Evolutionary conservation across 2,329 filamentous ascomycete species (phyloP), one percentile per base, ranked within the genome.

Genomic region (Penicillium sp.): DNA sequence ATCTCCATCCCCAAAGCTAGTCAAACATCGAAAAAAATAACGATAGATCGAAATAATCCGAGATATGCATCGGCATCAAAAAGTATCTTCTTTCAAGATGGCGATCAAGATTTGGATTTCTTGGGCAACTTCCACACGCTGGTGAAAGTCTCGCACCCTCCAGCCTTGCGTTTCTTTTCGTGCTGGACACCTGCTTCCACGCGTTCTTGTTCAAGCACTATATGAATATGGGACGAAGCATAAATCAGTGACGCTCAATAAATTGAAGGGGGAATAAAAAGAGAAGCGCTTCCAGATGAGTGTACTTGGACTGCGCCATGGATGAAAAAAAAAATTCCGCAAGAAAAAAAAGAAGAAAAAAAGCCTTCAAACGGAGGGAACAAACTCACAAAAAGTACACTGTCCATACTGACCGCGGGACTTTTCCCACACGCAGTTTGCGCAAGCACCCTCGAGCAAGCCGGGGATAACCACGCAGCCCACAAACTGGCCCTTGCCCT

Each of bases 401-500:
- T 45, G 34, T 11, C 28, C 26, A 11, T 11, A 9, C 43, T 32
- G 18, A 36, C 35, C 5, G 1, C 8, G 34, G 8, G 35, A 32
- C 11, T 33, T 38, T 28, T 38, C 43, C 43, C 43, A 45, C 3
- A 38, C n/a, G n/a, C 43, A 45, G 29, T 45, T 45, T 24, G 43
- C 43, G 5, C 43, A 45, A 28, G 43, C 26, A 3, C 43, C 43
- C 7, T 45, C 32, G 5, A 45, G 9, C 35, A 38, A 25, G 13
- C 24, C n/a, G 4, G 35, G 36, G 3, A 45, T 25, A 7, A 33
- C 35, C 12, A 45, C 26, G 33, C 43, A 45, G 5, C 43, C 43
- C 24, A 45, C 43, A n/a, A 45, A 45, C 24, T 45, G 43, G 13
- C 43, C 43, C 35, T 38, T 26, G 9, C 43, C 43, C n/a, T 25